Percentiles rank a stretch among this genome's conserved stretches.
phyloP scores from a whole-genome alignment of 305 asterid genomes.

The Nicotiana rustica region DNA sequence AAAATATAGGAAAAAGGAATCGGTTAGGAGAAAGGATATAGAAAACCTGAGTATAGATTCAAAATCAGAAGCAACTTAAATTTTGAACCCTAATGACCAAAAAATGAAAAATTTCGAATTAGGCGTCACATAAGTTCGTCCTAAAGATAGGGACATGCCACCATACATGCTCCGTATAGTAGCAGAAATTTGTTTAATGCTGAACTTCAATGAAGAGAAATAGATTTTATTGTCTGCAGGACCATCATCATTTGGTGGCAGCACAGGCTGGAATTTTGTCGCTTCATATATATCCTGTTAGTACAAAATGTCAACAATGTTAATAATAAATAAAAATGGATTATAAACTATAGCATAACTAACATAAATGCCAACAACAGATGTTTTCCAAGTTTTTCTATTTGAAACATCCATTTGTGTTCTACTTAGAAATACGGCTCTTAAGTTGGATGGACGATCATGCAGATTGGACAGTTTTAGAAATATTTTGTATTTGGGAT shows the following conservation, averaged over 20 bases:
- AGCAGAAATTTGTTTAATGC: constrained; percentile 62
- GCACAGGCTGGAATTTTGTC: constrained; percentile 82
- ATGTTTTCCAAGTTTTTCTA: constrained; percentile 16
- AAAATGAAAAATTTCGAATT: background rate
- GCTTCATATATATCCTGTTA: constrained; percentile 96
- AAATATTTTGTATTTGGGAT: background rate
- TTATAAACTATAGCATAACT: background rate
- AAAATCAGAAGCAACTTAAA: constrained; percentile 16
- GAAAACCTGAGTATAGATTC: background rate
- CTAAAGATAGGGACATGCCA: constrained; percentile 14
- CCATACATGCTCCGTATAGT: constrained; percentile 74
- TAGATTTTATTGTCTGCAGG: constrained; percentile 61
- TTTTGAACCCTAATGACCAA: constrained; percentile 5
- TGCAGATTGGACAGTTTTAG: background rate
- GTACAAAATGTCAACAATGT: constrained; percentile 37
- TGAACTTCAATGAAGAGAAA: constrained; percentile 72
- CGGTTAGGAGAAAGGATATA: background rate
- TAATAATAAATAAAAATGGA: constrained; percentile 17
- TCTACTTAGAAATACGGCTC: constrained; percentile 9
- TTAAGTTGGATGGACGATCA: constrained; percentile 10
- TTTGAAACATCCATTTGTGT: background rate
- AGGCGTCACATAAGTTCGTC: constrained; percentile 13
- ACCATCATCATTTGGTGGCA: constrained; percentile 64
- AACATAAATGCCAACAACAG: background rate
- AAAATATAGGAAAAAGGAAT: background rate